Base-by-base conservation (phyloP, 805 yeast genomes). In the Yamadazyma paraphyllophila region DNA sequence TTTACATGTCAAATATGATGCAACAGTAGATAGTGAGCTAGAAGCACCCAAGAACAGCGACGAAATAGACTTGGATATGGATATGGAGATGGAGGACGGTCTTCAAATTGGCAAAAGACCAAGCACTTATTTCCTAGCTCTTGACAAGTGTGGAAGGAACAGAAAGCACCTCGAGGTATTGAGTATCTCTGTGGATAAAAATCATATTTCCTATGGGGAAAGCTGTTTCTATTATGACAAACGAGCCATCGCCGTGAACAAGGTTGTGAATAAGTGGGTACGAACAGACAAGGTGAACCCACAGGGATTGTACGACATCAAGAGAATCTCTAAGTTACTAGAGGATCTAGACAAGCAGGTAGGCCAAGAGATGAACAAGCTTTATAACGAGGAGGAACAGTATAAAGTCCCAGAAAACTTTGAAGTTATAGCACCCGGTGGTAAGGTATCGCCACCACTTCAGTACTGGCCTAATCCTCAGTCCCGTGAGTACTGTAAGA, bases 81-180 rank as follows among this genome's bases (percentile, higher is more conserved):
- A 53, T 34, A 27, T 13, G 20, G 45, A 43, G 14, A 41, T 41
- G 48, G 44, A 41, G 39, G 26, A 10, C 9, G 33, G 13, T 10
- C 15, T 14, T n/a, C 30, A 24, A 25, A 10, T 13, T 5, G 26
- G 9, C 12, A 15, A 25, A 16, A n/a, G n/a, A 20, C 24, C 3
- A 9, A 17, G 36, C 10, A 36, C 43, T 24, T 13, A 41, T 17
- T 92, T 90, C 55, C 62, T 88, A 26, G 94, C 98, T 0, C 70
- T 92, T 24, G 97, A 91, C 60, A 92, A 92, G 62, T 88, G 96
- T 55, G 67, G 86, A 1, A 88, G 89, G 1, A 65, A 73, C 13
- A 68, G 96, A 16, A 57, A 67, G 17, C 88, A 76, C 57, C 51
- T 89, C 8, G 84, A 83, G 47, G 54, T 77, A 3, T 17, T 81